Evolutionary conservation across 2,329 filamentous ascomycete genomes (phyloP).

Genomic region (Cladophialophora chaetospira): DNA sequence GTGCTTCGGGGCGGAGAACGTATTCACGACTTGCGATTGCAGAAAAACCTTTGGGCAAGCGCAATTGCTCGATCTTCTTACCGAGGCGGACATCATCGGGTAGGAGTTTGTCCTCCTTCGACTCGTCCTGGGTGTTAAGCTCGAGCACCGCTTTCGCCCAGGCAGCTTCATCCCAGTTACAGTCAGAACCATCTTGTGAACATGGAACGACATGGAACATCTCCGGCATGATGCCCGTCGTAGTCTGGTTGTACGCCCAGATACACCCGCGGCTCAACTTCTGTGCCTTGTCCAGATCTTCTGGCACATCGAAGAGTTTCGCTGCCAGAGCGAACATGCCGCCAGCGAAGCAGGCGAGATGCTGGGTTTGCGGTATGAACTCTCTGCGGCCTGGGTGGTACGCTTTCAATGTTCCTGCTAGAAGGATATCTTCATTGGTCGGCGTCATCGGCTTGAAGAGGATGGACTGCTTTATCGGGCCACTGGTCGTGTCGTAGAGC

Average conservation of each 20-base stretch:
- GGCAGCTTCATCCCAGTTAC: conserved; percentile 44
- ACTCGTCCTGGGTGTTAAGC: conserved; percentile 28
- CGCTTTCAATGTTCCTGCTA: conserved; percentile 50
- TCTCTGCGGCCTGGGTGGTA: conserved; percentile 50
- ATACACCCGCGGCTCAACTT: conserved; percentile 64
- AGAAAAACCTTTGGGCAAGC: conserved; percentile 40
- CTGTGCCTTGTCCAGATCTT: conserved; percentile 58
- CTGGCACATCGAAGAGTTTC: conserved; percentile 57
- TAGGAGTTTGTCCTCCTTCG: conserved; percentile 26
- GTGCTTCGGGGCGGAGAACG: conserved; percentile 63
- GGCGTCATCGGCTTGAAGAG: conserved; percentile 74
- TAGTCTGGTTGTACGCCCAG: conserved; percentile 60
- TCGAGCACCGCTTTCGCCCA: conserved; percentile 37
- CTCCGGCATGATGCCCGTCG: conserved; percentile 64
- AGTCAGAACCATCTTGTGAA: conserved; percentile 31
- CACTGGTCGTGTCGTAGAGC: conserved; percentile 65
- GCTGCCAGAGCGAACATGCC: conserved; percentile 72
- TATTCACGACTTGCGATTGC: conserved; percentile 50
- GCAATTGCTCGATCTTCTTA: conserved; percentile 39
- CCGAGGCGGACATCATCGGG: conserved; percentile 11
- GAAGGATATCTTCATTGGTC: conserved; percentile 47
- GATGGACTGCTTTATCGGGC: conserved; percentile 69
- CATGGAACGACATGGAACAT: conserved; percentile 54
- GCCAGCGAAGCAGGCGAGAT: conserved; percentile 70
- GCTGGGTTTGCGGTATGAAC: conserved; percentile 50